Conservation (phyloP, 306 rosid genomes). For the Acacia acuminata region DNA sequence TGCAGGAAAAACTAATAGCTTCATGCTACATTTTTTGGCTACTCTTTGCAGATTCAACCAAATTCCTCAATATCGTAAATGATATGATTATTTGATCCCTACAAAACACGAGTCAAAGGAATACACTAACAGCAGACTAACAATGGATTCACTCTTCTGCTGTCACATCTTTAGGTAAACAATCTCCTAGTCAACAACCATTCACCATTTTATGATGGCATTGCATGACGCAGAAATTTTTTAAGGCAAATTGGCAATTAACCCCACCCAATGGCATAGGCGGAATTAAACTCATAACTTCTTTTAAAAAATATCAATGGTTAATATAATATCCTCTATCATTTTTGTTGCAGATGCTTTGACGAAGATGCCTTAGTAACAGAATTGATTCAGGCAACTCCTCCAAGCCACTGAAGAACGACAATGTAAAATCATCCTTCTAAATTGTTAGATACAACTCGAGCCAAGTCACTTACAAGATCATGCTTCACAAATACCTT, state of each 20-base stretch:
- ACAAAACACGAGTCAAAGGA: neutral
- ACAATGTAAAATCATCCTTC: too few relatives aligned
- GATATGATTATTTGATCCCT: constrained; percentile 13
- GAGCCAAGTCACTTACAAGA: neutral
- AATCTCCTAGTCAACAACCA: neutral
- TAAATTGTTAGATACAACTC: too few relatives aligned
- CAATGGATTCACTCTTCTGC: neutral
- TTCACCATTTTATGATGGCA: neutral
- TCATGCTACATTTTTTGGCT: neutral
- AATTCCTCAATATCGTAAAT: constrained; percentile 16
- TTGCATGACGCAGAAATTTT: neutral
- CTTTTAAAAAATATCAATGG: neutral
- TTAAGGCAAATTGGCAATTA: neutral
- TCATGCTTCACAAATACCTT: neutral
- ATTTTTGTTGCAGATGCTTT: too few relatives aligned
- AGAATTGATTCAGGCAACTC: neutral
- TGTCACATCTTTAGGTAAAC: constrained; percentile 18
- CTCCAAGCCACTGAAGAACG: neutral
- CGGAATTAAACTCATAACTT: neutral
- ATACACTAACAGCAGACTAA: constrained; percentile 6
- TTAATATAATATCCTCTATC: too few relatives aligned
- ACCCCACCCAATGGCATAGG: neutral
- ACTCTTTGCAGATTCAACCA: constrained; percentile 26
- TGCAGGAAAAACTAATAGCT: neutral
- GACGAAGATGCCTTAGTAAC: neutral